Evolutionary conservation across 1,139 yeast species (phyloP), one percentile per base, ranked within the genome.

Genomic region (Candida anutae): DNA sequence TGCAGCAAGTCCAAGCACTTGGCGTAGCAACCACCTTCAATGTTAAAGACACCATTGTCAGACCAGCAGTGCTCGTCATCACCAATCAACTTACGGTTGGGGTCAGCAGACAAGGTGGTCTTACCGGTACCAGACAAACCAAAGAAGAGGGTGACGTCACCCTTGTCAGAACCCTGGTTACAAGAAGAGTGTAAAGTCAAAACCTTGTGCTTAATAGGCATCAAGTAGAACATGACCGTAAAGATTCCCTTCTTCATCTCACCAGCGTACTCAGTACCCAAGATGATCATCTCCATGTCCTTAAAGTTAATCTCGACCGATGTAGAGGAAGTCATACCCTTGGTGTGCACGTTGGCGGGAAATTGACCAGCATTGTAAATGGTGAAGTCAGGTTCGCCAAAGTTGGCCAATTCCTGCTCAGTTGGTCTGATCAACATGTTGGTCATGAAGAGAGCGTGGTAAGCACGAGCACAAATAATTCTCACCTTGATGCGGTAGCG

Each of bases 31-130:
- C 98, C 98, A 63, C 98, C 98, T 69, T 90, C 98, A 53, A 90
- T 88, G 76, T 90, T 90, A 78, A 90, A 90, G 37, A 90, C 96
- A 67, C 98, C 98, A 44, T 82, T 69, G 61, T 90, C 95, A 20
- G 96, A 83, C 98, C 98, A 90, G 69, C 97, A 90, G 69, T 90
- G 98, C 68, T 90, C 98, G 56, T 90, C 98, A 56, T 90, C 98
- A 60, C 98, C 98, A 53, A 90, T 90, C 58, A 90, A 75, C 57
- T 75, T 65, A 63, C 98, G 82, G 65, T 83, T 71, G 38, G 96
- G 95, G 58, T 90, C 98, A 34, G 97, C 97, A 46, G 95, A 83
- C 45, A 90, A 69, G 16, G 98, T 90, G 43, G 98, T 90, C 71
- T 90, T 90, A 62, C 98, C 98, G 29, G 98, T 90, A 58, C 98